Base-by-base conservation (phyloP, 2,329 filamentous ascomycete species). In the Capronia epimyces region DNA sequence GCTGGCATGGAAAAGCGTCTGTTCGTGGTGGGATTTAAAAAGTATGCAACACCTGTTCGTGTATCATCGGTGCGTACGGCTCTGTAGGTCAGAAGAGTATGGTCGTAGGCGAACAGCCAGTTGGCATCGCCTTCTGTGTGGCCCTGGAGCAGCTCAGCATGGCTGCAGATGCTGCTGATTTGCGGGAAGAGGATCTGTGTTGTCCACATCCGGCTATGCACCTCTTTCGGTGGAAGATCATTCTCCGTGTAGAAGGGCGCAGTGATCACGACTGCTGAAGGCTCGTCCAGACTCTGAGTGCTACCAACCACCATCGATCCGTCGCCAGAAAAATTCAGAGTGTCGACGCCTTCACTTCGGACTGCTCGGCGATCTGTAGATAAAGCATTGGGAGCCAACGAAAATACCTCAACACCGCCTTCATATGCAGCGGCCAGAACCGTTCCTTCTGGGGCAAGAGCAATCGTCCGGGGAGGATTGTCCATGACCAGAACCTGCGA, bases 381-480 rank as follows among this genome's bases (percentile, higher is more conserved):
- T 22, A 84, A 63, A 21, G 80, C 81, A 46, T 75, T 79, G 2
- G 83, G 74, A 42, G 80, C 80, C 32, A 95, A 72, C 3, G 88
- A 86, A 22, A 87, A 83, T 0, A 95, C 86, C 66, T 95, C 89
- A 56, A 95, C 90, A n/a, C 87, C 87, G 49, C 87, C 86, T 63
- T 89, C 83, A 67, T 90, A 94, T 6, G 89, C 89, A 13, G 88
- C 85, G 20, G 89, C 89, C 40, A 95, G 71, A 12, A 95, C 86
- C 37, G 84, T 82, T 20, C 87, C 88, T 57, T 85, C 87, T 1
- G 89, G 87, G 0, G 89, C 91, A 24, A 95, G 71, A 13, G 86
- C 83, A 58, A 95, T 85, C 12, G 87, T 82, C 48, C 83, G 81
- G 7, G 89, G 87, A 49, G 81, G 80, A 66, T 93, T 84, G 62